Conservation (phyloP, 345 rosid species). For the Syzygium jambos region DNA sequence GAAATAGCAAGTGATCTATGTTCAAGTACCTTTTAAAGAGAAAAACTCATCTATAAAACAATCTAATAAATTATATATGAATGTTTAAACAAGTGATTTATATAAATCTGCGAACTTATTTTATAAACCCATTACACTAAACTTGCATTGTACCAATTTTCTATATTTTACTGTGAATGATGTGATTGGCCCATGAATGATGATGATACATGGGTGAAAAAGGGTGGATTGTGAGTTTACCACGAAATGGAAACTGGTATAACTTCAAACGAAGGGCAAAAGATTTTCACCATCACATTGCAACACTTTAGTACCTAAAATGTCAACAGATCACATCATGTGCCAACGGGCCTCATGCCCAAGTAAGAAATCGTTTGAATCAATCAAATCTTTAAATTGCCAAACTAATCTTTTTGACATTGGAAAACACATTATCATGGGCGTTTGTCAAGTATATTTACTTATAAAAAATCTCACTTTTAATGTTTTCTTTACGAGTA, state of each 20-base stretch:
- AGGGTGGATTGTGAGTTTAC: not conserved
- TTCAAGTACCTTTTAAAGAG: not conserved
- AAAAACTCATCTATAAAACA: not conserved
- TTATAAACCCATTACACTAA: not conserved
- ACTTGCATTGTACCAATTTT: not conserved
- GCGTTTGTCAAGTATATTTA: no score
- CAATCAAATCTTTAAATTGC: not conserved
- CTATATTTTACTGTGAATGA: not conserved
- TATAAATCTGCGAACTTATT: not conserved
- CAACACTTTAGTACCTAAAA: not conserved
- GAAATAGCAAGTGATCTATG: not conserved
- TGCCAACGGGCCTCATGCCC: not conserved
- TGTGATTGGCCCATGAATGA: not conserved
- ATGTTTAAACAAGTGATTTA: not conserved
- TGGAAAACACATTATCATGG: not conserved
- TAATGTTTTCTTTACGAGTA: not conserved
- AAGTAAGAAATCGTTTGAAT: not conserved
- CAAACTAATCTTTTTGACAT: not conserved
- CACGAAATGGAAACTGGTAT: not conserved
- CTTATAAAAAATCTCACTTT: not conserved
- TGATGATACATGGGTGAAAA: not conserved
- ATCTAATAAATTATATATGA: not conserved
- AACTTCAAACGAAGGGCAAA: not conserved
- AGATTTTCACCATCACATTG: not conserved
- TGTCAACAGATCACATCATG: not conserved